Evolutionary conservation across 2,329 filamentous ascomycete genomes (phyloP), one percentile per base, ranked within the genome.

Genomic region (Colletotrichum sojae): DNA sequence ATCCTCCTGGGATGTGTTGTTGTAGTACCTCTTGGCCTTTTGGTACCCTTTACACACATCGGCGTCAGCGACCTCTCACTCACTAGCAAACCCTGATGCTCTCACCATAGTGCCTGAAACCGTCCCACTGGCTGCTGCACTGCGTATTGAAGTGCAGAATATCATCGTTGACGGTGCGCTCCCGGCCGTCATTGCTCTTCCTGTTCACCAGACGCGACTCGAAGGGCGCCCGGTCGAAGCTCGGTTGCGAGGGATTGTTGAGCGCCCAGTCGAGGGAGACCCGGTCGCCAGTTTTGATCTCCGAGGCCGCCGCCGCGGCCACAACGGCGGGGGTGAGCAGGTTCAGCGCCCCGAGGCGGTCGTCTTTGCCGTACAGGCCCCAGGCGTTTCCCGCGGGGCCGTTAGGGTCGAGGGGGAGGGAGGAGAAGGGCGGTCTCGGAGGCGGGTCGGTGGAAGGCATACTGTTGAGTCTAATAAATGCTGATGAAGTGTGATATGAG

Each of bases 291-390:
- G 60, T 69, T 16, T 5, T 22, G 39, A 72, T 71, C 31, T 72
- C 69, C 5, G 79, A 78, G 22, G 68, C 59, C 6, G 70, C 59
- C 2, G 71, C 69, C 0, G 56, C 57, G 15, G 60, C 69, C 40
- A 72, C 71, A 27, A 85, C 77, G 1, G 86, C 80, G 1, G 86
- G 83, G 49, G 86, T 89, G 62, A 89, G 80, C 2, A 87, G 79
- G 74, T 89, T 89, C 1, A 89, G 78, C 73, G 84, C 86, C 25
- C 87, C 87, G 12, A 87, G 79, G 71, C 88, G 78, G 67, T 89
- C 87, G 3, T 79, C 65, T 5, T 78, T 73, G 3, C 86, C 86
- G 70, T 86, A 88, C 5, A 87, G 81, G 1, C 86, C 86, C 87
- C 87, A 89, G 6, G 87, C 85, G 65, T 89, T 89, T 8, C 84